phyloP scores from a whole-genome alignment of 2,329 filamentous ascomycete genomes.

The Emergomyces africanus region DNA sequence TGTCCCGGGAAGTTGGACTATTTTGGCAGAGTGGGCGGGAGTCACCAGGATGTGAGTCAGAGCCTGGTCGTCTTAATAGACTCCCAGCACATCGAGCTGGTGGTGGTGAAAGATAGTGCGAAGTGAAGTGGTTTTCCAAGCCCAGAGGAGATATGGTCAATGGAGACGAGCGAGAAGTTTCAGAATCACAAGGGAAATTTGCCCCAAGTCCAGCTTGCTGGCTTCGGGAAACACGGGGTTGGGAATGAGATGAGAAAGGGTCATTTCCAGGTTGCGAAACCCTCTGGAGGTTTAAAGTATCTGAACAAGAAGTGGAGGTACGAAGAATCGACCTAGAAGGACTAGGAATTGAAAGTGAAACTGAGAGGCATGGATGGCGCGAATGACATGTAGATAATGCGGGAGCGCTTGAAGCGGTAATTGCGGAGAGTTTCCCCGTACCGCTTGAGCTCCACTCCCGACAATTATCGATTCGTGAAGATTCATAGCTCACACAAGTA shows the following conservation, averaged over 20 bases:
- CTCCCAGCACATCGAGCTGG: background rate
- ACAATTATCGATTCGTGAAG: background rate
- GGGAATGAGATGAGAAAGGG: background rate
- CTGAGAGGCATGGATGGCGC: background rate
- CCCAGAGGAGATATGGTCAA: background rate
- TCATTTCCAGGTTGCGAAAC: background rate
- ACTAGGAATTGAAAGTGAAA: background rate
- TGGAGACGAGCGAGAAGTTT: background rate
- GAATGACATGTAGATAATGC: background rate
- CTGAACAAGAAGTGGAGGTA: background rate
- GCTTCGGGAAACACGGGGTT: background rate
- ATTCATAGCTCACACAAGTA: background rate
- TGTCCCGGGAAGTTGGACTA: background rate
- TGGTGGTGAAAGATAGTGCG: background rate
- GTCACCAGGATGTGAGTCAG: background rate
- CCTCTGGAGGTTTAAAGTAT: background rate
- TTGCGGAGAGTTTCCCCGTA: background rate
- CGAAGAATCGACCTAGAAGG: background rate
- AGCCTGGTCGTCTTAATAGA: background rate
- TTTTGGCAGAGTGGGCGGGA: background rate
- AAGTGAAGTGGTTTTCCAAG: background rate
- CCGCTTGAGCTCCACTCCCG: background rate
- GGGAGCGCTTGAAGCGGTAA: background rate
- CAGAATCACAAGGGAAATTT: background rate
- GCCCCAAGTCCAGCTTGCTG: background rate